Evolutionary conservation across 1,284 basidiomycete species (phyloP).

Genomic region (Sporisorium exsertum): DNA sequence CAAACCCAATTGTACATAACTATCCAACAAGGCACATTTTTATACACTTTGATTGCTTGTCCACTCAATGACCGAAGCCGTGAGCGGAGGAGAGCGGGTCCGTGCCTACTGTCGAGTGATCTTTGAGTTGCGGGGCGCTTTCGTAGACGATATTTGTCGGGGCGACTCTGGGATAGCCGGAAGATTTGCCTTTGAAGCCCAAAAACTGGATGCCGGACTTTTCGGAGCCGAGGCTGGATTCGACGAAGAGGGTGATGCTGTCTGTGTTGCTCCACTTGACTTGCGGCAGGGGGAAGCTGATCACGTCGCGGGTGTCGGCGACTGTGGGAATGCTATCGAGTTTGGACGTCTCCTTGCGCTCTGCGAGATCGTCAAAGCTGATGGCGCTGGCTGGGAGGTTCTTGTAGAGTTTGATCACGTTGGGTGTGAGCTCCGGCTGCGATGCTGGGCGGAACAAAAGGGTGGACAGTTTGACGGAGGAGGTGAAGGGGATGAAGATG

Average conservation of each 20-base stretch:
- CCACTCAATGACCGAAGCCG: slow-evolving; percentile 39
- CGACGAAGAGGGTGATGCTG: slow-evolving; percentile 59
- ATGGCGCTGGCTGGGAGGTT: slow-evolving; percentile 47
- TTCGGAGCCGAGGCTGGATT: slow-evolving; percentile 40
- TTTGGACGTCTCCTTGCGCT: slow-evolving; percentile 11
- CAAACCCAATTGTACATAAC: slow-evolving; percentile 13
- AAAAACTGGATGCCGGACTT: slow-evolving; percentile 55
- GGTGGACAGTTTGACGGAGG: slow-evolving; percentile 56
- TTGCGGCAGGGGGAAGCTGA: slow-evolving; percentile 60
- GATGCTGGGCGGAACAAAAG: slow-evolving; percentile 37
- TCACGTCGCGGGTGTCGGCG: slow-evolving; percentile 43
- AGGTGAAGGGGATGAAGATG: slow-evolving; percentile 62
- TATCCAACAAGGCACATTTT: slow-evolving; percentile 10
- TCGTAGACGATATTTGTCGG: slow-evolving; percentile 66
- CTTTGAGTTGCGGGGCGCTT: slow-evolving; percentile 62
- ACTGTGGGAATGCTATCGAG: slow-evolving; percentile 56
- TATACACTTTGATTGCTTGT: background rate
- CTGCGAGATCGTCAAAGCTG: slow-evolving; percentile 54
- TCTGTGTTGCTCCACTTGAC: slow-evolving; percentile 64
- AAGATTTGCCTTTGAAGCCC: slow-evolving; percentile 63
- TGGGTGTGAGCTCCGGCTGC: slow-evolving; percentile 46
- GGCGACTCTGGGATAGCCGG: slow-evolving; percentile 29
- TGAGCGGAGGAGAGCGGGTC: slow-evolving; percentile 37
- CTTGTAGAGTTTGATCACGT: slow-evolving; percentile 53
- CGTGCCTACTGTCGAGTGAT: slow-evolving; percentile 53